Evolutionary conservation across 768 basidiomycete species (phyloP), one percentile per base, ranked within the genome.

Genomic region (Suillus occidentalis): DNA sequence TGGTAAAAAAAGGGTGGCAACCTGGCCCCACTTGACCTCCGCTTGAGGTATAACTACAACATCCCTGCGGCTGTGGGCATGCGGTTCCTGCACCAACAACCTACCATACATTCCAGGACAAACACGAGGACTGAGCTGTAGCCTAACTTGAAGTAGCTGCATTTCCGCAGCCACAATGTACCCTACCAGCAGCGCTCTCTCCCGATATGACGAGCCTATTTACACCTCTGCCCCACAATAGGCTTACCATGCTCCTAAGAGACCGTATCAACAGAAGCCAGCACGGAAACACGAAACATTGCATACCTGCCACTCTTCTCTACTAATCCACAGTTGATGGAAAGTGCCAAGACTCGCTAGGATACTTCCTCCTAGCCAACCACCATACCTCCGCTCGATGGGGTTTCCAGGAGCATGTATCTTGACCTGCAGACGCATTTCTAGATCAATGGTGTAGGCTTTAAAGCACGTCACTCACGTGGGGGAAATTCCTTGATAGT

Each of bases 351-450:
- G 78, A 72, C 92, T 95, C 1, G 92, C 96, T 56, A 99, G 82
- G 71, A 99, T 97, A 68, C 92, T 95, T 36, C 97, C 97, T 13
- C 97, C 97, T 8, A 99, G 80, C 97, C 97, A 99, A 22, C 91
- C 89, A 16, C 95, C 91, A 75, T 94, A 97, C 63, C 90, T 86
- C 55, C 97, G 86, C 75, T 99, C 97, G 59, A 89, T 84, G 0
- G 92, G 87, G 71, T 95, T 95, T 13, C 95, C 95, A 3, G 97
- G 91, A 0, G 95, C 90, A 71, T 97, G 93, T 47, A 97, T 90
- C 82, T 95, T 96, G 64, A 92, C 86, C 89, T 96, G 77, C 69
- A 50, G n/a, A 65, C 36, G 5, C 53, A 66, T 40, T 50, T 72
- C 25, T 67, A 61, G 67, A 50, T 31, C 50, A 55, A 59, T 20